Evolutionary conservation across 2,329 filamentous ascomycete genomes (phyloP), one percentile per base, ranked within the genome.

Genomic region (Elsinoe australis): DNA sequence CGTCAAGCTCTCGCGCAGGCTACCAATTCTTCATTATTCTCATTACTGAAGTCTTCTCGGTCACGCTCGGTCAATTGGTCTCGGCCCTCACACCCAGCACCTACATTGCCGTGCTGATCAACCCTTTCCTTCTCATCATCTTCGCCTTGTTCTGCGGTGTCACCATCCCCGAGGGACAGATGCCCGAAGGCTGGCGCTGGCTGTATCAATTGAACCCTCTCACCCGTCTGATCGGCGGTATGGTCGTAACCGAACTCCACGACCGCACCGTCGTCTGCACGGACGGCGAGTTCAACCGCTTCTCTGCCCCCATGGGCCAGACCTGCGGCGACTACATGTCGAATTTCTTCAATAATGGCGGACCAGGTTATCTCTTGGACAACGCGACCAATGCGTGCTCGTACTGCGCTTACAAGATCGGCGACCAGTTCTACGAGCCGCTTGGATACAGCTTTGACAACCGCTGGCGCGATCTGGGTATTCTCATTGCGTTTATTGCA

Each of bases 131-230:
- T 62, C 82, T 88, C 64, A 85, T 92, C 62, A 80, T 83, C 51
- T 90, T 94, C 60, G 76, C 83, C 1, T 75, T 94, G 18, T 94
- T 94, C 78, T 94, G 86, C 59, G 87, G 87, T 64, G 87, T 94
- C 52, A 84, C 85, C 0, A 85, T 94, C 44, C 83, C 87, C 0
- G 78, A 81, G 33, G 77, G 82, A 0, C 80, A 85, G 64, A 94
- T 94, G 67, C 83, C 85, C 1, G 70, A 67, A 1, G 88, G 88
- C 68, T 92, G 85, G 84, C 76, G 82, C 26, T 92, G 85, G 86
- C 72, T 92, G 5, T 89, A 89, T 69, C 72, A 90, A 64, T 78
- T 94, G 12, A 81, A 88, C 60, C 87, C 87, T 2, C 87, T 92
- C 65, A 94, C 85, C 0, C 79, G 85, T 5, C 77, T 94, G 22